Conservation (phyloP, 2,329 filamentous ascomycete genomes). For the Calonectria ilicicola region DNA sequence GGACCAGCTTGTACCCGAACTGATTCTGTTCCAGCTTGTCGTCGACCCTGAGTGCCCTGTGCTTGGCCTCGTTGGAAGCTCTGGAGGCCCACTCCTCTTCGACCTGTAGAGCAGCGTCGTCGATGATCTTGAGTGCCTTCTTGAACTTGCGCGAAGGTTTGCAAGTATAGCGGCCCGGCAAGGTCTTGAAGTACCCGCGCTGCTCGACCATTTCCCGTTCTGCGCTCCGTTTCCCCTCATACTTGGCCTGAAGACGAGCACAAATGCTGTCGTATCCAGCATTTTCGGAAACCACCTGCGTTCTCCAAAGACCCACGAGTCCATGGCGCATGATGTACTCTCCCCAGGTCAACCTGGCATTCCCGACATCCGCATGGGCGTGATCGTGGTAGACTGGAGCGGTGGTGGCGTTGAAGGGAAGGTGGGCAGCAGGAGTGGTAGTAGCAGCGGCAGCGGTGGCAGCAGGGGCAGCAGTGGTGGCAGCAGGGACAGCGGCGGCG, state of each 20-base stretch:
- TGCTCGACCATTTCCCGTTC: conserved; percentile 7
- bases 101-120: neutral
- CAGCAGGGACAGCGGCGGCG: no score
- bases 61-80: neutral
- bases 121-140: neutral
- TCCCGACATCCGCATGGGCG: neutral
- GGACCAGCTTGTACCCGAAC: neutral
- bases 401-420: neutral
- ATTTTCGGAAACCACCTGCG: neutral
- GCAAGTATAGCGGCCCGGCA: neutral
- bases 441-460: no score
- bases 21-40: neutral
- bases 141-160: neutral
- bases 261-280: neutral
- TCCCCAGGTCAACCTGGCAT: neutral
- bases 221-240: neutral
- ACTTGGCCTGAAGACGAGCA: neutral
- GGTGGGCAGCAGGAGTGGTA: neutral
- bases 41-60: neutral
- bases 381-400: neutral
- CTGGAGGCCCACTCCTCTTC: conserved; percentile 6
- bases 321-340: neutral
- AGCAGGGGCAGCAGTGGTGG: no score
- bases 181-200: neutral
- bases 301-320: neutral